Base-by-base conservation (phyloP, 2,329 filamentous ascomycete genomes). In the Didymosphaeria variabile region DNA sequence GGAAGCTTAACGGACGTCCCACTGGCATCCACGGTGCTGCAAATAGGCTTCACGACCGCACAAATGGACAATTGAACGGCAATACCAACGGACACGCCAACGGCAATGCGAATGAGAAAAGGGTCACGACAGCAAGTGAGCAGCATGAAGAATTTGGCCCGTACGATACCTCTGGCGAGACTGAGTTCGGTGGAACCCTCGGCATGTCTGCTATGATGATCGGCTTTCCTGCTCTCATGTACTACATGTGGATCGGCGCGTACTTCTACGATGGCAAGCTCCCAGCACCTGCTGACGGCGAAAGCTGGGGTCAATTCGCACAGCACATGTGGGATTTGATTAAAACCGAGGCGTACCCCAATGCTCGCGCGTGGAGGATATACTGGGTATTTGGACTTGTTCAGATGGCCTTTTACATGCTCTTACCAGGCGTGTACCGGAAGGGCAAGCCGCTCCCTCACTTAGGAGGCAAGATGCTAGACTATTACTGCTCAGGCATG, bases 231-330 rank as follows among this genome's bases (percentile, higher is more conserved):
- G 64, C 90, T 40, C 86, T 99, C 71, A 98, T 98, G 94, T 97
- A 92, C 86, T 98, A 97, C 82, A 97, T 99, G 94, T 98, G 94
- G 94, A 90, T 97, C 79, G 95, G 95, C 54, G 91, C 94, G 36
- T 94, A 90, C 53, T 97, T 94, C 82, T 99, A 97, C 81, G 84
- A 93, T 75, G 94, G 94, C 69, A 89, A 91, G 65, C 84, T 96
- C 55, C 95, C 95, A 17, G 81, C 82, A 46, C 91, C 88, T 1
- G 81, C 81, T 2, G 77, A 86, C 46, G 91, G 86, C 45, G 86
- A 97, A 83, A 89, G 84, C 68, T 87, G 87, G 76, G 68, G 74
- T 13, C 89, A 94, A 19, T 98, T 97, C 76, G 84, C 86, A 57
- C 79, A 83, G 60, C 89, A 97, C 67, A 79, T 98, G 77, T 85